phyloP scores from a whole-genome alignment of 371 early-diverging fungal genomes.

The Mucor indicus region DNA sequence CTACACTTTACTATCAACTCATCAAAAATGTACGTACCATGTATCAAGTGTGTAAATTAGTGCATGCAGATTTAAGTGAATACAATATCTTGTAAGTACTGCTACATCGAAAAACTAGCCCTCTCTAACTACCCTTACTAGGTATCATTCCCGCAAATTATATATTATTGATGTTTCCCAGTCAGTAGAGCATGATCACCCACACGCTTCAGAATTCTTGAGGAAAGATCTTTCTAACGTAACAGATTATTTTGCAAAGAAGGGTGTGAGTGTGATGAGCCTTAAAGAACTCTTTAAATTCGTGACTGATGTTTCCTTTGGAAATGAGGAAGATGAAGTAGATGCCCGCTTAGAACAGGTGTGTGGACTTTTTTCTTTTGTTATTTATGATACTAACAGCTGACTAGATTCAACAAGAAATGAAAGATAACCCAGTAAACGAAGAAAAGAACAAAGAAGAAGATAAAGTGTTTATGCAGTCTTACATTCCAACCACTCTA shows the following conservation, averaged over 20 bases:
- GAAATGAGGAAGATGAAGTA: slow-evolving; percentile 61
- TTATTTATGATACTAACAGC: background rate
- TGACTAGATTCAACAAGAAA: slow-evolving; percentile 34
- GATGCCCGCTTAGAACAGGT: slow-evolving; percentile 66
- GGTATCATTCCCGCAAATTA: slow-evolving; percentile 76
- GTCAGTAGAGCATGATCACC: slow-evolving; percentile 99
- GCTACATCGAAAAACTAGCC: background rate
- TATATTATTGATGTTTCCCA: slow-evolving; percentile 99
- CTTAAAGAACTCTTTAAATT: slow-evolving; percentile 89
- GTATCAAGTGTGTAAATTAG: slow-evolving; percentile 93
- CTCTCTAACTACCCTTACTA: slow-evolving; percentile 11
- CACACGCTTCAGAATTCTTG: slow-evolving; percentile 97
- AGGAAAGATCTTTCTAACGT: slow-evolving; percentile 96
- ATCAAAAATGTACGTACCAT: slow-evolving; percentile 89
- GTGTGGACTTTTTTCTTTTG: slow-evolving; percentile 2
- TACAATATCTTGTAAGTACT: slow-evolving; percentile 92
- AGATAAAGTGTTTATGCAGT: slow-evolving; percentile 89
- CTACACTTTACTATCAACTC: slow-evolving; percentile 83
- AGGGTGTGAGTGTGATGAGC: slow-evolving; percentile 79
- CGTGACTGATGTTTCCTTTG: slow-evolving; percentile 68
- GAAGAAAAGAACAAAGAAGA: slow-evolving; percentile 56
- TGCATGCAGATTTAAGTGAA: slow-evolving; percentile 99
- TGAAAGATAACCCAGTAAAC: slow-evolving; percentile 30
- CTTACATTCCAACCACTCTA: slow-evolving; percentile 90
- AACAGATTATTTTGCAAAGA: slow-evolving; percentile 91